Conservation (phyloP, 2,329 filamentous ascomycete genomes). For the Tolypocladium amazonense region DNA sequence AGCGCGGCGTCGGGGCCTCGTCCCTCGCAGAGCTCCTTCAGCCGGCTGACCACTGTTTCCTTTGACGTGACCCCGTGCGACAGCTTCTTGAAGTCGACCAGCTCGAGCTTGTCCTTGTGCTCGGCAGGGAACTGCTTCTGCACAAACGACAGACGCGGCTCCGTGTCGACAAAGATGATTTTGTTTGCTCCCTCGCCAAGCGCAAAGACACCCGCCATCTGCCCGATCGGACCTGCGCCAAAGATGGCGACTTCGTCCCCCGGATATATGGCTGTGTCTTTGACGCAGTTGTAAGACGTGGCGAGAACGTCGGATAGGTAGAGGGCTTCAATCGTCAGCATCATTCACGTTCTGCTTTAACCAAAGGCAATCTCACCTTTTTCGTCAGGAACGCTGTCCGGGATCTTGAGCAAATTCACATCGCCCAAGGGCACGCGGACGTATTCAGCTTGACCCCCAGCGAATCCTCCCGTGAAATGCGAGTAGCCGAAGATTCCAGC, state of each 20-base stretch:
- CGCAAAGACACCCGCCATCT: constrained; percentile 71
- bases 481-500: constrained; percentile 65
- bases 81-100: constrained; percentile 56
- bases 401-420: constrained; percentile 70
- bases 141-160: constrained; percentile 58
- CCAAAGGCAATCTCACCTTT: constrained; percentile 38
- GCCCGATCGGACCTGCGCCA: constrained; percentile 77
- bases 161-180: constrained; percentile 71
- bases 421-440: constrained; percentile 72
- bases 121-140: constrained; percentile 45
- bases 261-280: constrained; percentile 72
- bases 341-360: background rate
- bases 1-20: constrained; percentile 66
- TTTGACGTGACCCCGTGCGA: constrained; percentile 45
- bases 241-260: constrained; percentile 73
- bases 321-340: constrained; percentile 28
- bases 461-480: constrained; percentile 77
- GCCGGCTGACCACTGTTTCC: constrained; percentile 54
- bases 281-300: constrained; percentile 73
- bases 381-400: constrained; percentile 72
- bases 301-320: constrained; percentile 72
- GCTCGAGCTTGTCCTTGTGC: constrained; percentile 45
- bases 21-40: constrained; percentile 64
- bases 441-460: constrained; percentile 81
- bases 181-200: constrained; percentile 62